Percentiles rank a stretch among this genome's conserved stretches.
These are phyloP conservation scores for Wallacemonas sp. DNA, from an alignment of 208 protist species.

Conservation along the genomic window DNA sequence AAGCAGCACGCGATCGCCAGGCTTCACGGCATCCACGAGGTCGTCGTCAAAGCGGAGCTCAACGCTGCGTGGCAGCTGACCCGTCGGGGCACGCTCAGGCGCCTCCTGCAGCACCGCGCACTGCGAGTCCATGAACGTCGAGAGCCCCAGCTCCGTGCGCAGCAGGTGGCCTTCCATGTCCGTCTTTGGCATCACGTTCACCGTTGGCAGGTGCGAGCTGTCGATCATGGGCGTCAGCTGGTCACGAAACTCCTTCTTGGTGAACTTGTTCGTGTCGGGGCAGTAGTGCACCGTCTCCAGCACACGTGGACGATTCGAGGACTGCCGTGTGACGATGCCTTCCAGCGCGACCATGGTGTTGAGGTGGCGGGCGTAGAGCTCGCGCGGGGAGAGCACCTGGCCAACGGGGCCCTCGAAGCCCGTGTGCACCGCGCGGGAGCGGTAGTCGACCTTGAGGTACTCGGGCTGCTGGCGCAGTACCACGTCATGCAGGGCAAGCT, in stretches of 20 bases:
- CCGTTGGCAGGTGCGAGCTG: conserved; percentile 83
- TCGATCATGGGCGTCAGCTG: conserved; percentile 92
- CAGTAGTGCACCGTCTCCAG: conserved; percentile 97
- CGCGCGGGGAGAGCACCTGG: conserved; percentile 93
- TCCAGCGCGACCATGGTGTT: conserved; percentile 96
- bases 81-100: conserved; percentile 97
- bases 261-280: conserved; percentile 88
- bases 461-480: conserved; percentile 74
- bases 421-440: conserved; percentile 76
- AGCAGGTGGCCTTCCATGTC: conserved; percentile 97
- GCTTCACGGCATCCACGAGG: conserved; percentile 97
- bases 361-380: conserved; percentile 91
- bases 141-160: conserved; percentile 98
- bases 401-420: conserved; percentile 96
- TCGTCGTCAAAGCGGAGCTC: conserved; percentile 97
- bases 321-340: conserved; percentile 98
- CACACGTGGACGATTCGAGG: conserved; percentile 75
- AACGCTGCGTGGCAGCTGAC: conserved; percentile 98
- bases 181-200: conserved; percentile 91
- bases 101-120: conserved; percentile 96
- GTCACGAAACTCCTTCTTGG: conserved; percentile 94
- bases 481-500: conserved; percentile 92
- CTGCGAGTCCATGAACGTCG: conserved; percentile 97
- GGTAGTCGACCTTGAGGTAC: conserved; percentile 88
- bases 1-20: conserved; percentile 95